phyloP scores from a whole-genome alignment of 257 asterid species.

The Forsythia viridissima region DNA sequence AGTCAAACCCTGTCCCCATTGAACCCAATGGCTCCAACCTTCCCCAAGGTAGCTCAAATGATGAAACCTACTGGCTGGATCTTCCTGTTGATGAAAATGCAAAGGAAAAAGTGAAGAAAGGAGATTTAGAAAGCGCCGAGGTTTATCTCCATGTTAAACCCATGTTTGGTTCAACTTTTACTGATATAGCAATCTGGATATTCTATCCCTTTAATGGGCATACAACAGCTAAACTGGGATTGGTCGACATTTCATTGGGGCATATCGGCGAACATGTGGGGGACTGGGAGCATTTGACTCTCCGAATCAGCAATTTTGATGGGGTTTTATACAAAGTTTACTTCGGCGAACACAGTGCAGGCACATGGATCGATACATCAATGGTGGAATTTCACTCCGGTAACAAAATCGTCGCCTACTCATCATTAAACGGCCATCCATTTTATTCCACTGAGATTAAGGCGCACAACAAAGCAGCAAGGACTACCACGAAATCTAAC shows the following conservation, averaged over 20 bases:
- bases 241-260: conserved; percentile 53
- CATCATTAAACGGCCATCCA: conserved; percentile 78
- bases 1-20: conserved; percentile 52
- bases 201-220: conserved; percentile 92
- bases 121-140: conserved; percentile 58
- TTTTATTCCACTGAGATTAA: conserved; percentile 34
- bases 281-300: conserved; percentile 92
- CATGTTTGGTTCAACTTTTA: conserved; percentile 64
- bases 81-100: conserved; percentile 49
- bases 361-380: conserved; percentile 65
- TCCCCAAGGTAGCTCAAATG: conserved; percentile 77
- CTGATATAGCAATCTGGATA: conserved; percentile 79
- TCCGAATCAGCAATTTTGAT: conserved; percentile 78
- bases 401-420: conserved; percentile 57
- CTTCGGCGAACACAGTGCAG: conserved; percentile 63
- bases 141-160: conserved; percentile 74
- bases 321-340: conserved; percentile 60
- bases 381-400: conserved; percentile 46
- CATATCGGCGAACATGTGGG: conserved; percentile 82
- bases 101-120: conserved; percentile 42
- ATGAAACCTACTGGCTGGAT: conserved; percentile 73
- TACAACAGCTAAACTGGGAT: conserved; percentile 60
- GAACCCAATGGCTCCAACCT: conserved; percentile 66
- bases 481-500: too few species aligned
- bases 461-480: too few species aligned